Conservation (phyloP, 208 protist genomes). For the Acanthamoeba culbertsoni region DNA sequence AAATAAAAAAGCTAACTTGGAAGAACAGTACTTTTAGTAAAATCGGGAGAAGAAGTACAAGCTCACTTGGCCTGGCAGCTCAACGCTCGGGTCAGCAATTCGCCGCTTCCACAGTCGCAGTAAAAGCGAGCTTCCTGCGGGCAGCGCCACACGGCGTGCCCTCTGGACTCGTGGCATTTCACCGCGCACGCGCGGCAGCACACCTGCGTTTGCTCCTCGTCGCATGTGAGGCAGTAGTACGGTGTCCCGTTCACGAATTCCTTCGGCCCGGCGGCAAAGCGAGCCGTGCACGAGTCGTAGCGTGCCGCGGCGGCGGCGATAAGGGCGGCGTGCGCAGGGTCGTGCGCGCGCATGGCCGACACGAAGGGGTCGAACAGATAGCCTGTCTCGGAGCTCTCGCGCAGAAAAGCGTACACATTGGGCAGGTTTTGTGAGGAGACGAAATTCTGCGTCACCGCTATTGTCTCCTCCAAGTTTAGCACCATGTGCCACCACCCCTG, state of each 20-base stretch:
- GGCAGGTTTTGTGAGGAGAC: conserved; percentile 58
- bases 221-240: conserved; percentile 24
- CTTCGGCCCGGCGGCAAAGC: not conserved
- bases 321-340: not conserved
- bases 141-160: not conserved
- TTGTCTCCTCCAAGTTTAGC: conserved; percentile 73
- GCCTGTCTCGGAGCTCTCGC: not conserved
- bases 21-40: too few species aligned
- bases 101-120: not conserved
- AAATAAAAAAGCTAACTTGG: too few species aligned
- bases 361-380: conserved; percentile 25
- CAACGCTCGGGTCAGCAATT: not conserved
- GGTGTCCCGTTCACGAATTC: not conserved
- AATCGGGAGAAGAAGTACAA: too few species aligned
- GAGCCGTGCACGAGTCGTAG: not conserved
- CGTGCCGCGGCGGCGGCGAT: not conserved
- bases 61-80: too few species aligned
- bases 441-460: conserved; percentile 75
- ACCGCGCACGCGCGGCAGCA: not conserved
- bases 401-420: conserved; percentile 59
- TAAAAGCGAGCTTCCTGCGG: conserved; percentile 10
- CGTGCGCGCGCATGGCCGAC: not conserved
- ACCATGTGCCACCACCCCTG: conserved; percentile 73
- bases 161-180: not conserved
- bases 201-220: not conserved